phyloP scores from a whole-genome alignment of 2,329 filamentous ascomycete species.

The Hymenoscyphus linearis region DNA sequence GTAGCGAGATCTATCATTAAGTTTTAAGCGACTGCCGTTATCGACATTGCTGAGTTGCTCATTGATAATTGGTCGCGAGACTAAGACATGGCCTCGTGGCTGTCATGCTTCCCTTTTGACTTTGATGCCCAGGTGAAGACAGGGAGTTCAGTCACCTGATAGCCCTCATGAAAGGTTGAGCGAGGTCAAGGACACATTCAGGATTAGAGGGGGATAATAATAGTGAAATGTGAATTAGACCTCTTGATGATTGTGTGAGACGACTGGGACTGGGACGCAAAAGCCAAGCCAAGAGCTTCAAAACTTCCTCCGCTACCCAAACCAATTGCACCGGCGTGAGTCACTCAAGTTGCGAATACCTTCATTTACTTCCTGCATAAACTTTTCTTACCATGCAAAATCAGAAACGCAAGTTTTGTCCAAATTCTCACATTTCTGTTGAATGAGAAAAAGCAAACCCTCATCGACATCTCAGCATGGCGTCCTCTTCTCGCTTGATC shows the following conservation, averaged over 20 bases:
- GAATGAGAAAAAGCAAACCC: neutral
- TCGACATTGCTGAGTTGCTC: neutral
- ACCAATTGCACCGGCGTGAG: neutral
- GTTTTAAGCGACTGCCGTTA: neutral
- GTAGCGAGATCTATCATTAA: neutral
- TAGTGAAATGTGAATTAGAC: neutral
- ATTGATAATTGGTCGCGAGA: neutral
- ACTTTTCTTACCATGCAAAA: too few species aligned
- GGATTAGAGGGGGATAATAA: too few species aligned
- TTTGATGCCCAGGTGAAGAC: neutral
- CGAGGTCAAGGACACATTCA: too few species aligned
- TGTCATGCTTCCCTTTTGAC: neutral
- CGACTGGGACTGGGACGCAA: neutral
- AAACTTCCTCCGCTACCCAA: neutral
- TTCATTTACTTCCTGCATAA: neutral
- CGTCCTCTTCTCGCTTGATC: conserved; percentile 15
- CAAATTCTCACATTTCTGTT: too few species aligned
- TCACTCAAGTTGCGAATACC: neutral
- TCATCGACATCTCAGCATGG: neutral
- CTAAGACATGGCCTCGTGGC: neutral
- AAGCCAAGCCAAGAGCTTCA: neutral
- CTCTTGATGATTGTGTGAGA: neutral
- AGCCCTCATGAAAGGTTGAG: neutral
- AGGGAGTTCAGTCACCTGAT: neutral
- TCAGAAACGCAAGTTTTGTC: too few species aligned